Evolutionary conservation across 139 green algal species (phyloP).

Genomic region (Chlamydomonas applanata): DNA sequence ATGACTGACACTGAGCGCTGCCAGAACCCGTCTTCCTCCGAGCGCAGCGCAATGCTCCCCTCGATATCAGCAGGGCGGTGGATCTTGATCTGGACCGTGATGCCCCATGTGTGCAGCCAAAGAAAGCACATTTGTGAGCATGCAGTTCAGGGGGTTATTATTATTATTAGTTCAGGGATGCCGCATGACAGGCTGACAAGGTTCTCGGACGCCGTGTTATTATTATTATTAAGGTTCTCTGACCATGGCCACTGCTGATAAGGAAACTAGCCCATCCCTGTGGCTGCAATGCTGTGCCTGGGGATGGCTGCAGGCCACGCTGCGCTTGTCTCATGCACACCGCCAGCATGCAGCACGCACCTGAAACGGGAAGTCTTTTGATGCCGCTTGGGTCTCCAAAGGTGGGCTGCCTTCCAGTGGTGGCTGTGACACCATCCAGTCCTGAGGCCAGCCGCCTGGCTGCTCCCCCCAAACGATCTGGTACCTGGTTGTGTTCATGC

Average conservation of each 20-base stretch:
- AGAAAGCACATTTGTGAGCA: background rate
- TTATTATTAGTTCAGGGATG: no score
- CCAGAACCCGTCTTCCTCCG: slow-evolving; percentile 60
- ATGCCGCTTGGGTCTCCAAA: background rate
- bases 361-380: background rate
- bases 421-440: slow-evolving; percentile 35
- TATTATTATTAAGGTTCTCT: no score
- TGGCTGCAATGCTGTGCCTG: no score
- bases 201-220: no score
- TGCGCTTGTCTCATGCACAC: background rate
- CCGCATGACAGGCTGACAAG: no score
- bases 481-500: slow-evolving; percentile 20
- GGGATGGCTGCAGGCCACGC: background rate
- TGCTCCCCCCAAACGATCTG: slow-evolving; percentile 39
- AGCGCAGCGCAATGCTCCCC: slow-evolving; percentile 45
- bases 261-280: no score
- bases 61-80: slow-evolving; percentile 53
- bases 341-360: background rate
- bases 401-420: slow-evolving; percentile 10
- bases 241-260: no score
- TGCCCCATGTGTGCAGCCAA: background rate
- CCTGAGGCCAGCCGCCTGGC: slow-evolving; percentile 40
- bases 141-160: no score
- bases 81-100: slow-evolving; percentile 47
- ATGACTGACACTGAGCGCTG: slow-evolving; percentile 22